Evolutionary conservation across 179 eudicot species (phyloP).

Genomic region (Silene coronaria): DNA sequence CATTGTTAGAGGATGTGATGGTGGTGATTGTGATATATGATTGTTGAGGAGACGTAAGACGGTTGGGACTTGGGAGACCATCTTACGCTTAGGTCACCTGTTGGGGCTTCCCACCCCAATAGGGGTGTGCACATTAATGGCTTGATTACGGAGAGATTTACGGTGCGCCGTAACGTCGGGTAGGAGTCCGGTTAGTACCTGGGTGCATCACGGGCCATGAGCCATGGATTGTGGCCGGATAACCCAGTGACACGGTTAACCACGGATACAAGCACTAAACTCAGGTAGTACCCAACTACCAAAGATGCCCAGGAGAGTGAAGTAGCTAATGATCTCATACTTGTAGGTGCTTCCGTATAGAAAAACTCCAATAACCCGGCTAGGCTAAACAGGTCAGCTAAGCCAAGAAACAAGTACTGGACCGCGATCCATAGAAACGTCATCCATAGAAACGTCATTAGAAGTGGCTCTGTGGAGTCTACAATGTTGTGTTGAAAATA

Average conservation of each 20-base stretch:
- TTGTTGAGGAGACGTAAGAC: too few species aligned
- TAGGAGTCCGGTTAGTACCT: too few species aligned
- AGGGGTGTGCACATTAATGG: too few species aligned
- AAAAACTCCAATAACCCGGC: constrained; percentile 88
- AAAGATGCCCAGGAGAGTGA: constrained; percentile 86
- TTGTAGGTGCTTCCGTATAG: constrained; percentile 79
- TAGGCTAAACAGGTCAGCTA: constrained; percentile 81
- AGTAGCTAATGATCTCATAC: constrained; percentile 82
- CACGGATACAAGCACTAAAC: constrained; percentile 62
- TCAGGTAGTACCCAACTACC: constrained; percentile 78
- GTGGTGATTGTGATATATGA: too few species aligned
- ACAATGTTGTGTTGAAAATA: constrained; percentile 34
- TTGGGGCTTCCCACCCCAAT: too few species aligned
- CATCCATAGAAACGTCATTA: constrained; percentile 78
- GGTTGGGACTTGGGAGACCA: too few species aligned
- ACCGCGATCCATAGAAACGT: constrained; percentile 80
- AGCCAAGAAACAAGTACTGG: constrained; percentile 77
- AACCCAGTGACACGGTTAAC: constrained; percentile 47
- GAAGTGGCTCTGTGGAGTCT: constrained; percentile 53
- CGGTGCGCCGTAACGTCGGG: too few species aligned
- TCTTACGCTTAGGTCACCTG: too few species aligned
- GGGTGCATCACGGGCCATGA: too few species aligned
- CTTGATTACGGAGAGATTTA: too few species aligned
- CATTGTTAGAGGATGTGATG: too few species aligned
- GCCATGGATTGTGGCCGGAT: constrained; percentile 57